These are phyloP conservation scores for Sclerotinia spermophila DNA, from an alignment of 2,329 filamentous ascomycete genomes.

Conservation along the genomic window DNA sequence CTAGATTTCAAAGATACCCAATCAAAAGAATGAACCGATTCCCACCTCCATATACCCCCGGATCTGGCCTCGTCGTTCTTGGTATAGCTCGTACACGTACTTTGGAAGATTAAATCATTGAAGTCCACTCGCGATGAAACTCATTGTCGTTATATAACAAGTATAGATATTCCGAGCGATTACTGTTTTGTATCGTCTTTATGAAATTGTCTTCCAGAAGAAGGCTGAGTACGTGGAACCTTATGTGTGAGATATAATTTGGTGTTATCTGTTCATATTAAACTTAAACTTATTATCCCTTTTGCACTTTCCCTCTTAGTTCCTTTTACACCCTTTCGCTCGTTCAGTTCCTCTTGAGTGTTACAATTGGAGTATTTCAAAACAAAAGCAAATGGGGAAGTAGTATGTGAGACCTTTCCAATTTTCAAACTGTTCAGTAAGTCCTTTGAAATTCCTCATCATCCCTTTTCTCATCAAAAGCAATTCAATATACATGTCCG, in stretches of 20 bases:
- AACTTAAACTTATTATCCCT: conserved; percentile 5
- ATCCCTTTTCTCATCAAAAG: conserved; percentile 16
- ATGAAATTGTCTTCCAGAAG: not conserved
- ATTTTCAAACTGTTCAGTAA: conserved; percentile 6
- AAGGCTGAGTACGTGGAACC: conserved; percentile 3
- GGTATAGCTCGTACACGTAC: not conserved
- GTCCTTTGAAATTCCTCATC: conserved; percentile 9
- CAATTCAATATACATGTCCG: not conserved
- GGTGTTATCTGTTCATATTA: conserved; percentile 7
- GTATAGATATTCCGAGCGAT: not conserved
- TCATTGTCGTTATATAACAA: not conserved
- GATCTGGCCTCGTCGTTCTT: not conserved
- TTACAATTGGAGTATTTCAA: not conserved
- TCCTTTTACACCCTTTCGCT: not conserved
- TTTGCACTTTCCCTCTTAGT: not conserved
- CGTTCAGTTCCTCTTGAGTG: not conserved
- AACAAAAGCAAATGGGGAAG: conserved; percentile 7
- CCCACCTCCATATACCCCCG: conserved; percentile 2
- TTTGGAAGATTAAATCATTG: conserved; percentile 1
- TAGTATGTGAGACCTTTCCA: conserved; percentile 10
- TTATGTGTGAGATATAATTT: conserved; percentile 8
- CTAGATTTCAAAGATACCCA: conserved; percentile 15
- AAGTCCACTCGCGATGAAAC: not conserved
- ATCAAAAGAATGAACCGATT: conserved; percentile 13
- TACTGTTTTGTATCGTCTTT: not conserved